phyloP scores from a whole-genome alignment of 1,284 basidiomycete genomes.

The Bjerkandera adusta region DNA sequence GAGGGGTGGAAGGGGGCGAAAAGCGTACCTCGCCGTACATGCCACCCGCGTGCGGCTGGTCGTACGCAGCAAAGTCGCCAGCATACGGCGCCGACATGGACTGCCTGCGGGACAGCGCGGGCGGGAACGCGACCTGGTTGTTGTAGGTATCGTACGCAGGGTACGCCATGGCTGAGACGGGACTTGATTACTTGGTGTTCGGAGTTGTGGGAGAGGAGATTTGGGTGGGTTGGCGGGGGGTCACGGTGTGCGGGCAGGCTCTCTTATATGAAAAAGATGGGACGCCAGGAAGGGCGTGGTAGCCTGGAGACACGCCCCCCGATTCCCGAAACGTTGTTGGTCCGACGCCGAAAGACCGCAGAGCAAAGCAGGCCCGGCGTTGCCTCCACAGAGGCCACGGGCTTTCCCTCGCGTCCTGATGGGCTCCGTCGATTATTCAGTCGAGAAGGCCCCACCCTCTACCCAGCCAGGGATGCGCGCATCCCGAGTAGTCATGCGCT shows the following conservation, averaged over 20 bases:
- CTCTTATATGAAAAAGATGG: conserved; percentile 2
- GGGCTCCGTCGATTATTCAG: not conserved
- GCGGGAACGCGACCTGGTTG: conserved; percentile 29
- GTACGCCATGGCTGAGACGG: conserved; percentile 34
- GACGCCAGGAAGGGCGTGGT: not conserved
- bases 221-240: not conserved
- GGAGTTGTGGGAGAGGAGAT: conserved; percentile 2
- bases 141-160: conserved; percentile 34
- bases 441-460: conserved; percentile 1
- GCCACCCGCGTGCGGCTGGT: conserved; percentile 23
- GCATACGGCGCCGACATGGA: conserved; percentile 24
- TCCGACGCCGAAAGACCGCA: not conserved
- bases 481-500: not conserved
- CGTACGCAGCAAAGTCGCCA: conserved; percentile 21
- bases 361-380: not conserved
- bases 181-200: not conserved
- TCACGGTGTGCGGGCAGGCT: not conserved
- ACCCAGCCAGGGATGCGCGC: conserved; percentile 5
- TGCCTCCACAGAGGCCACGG: not conserved
- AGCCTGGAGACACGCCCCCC: not conserved
- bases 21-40: conserved; percentile 28
- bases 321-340: not conserved
- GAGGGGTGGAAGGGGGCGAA: not conserved
- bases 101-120: conserved; percentile 25
- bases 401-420: not conserved